These are phyloP conservation scores for Ophiostoma piceae DNA, from an alignment of 2,329 filamentous ascomycete species.

Conservation along the genomic window DNA sequence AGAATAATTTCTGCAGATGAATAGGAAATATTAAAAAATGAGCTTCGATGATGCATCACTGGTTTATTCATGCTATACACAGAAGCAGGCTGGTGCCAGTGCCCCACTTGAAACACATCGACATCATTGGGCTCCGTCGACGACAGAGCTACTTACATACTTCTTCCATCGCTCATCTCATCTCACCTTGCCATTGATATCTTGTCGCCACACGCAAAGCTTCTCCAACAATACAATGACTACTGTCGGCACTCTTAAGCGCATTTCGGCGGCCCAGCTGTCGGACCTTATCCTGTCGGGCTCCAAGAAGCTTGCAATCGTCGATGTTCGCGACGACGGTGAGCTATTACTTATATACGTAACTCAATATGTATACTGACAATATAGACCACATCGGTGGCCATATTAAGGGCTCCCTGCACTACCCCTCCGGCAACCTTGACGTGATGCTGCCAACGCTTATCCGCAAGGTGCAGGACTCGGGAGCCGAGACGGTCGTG, in stretches of 20 bases:
- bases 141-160: neutral
- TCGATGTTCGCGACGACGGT: constrained; percentile 88
- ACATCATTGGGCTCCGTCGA: neutral
- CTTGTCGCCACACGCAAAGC: neutral
- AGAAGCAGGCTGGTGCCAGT: neutral
- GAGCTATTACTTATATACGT: constrained; percentile 18
- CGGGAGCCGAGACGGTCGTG: constrained; percentile 77
- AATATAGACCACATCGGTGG: constrained; percentile 76
- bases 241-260: constrained; percentile 58
- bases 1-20: too few species aligned
- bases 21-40: too few species aligned
- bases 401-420: constrained; percentile 72
- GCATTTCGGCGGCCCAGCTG: constrained; percentile 64
- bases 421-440: constrained; percentile 68
- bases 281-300: constrained; percentile 57
- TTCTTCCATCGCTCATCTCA: neutral
- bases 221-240: constrained; percentile 36
- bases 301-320: constrained; percentile 58
- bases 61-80: neutral
- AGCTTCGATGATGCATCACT: neutral
- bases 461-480: constrained; percentile 68
- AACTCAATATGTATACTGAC: neutral
- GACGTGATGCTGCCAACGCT: constrained; percentile 76
- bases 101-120: neutral
- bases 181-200: neutral